Percentiles rank a stretch among this genome's conserved stretches.
Conservation (phyloP, 164 flowering plant genomes). For the Sedum album region DNA sequence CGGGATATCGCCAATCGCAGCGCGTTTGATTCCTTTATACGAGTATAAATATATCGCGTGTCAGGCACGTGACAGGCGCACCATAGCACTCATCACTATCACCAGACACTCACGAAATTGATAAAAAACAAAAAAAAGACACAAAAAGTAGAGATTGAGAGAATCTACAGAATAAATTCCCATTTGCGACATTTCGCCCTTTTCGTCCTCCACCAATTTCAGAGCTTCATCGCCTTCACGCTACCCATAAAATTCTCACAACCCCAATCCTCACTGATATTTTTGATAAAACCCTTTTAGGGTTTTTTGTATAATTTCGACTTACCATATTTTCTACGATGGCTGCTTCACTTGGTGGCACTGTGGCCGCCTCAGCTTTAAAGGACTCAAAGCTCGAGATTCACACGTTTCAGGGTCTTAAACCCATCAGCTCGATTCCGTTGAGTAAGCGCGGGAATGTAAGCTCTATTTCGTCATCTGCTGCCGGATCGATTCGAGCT, state of each 20-base stretch:
- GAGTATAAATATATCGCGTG: too few species aligned
- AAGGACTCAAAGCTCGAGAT: not conserved
- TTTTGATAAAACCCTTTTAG: not conserved
- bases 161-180: constrained; percentile 2
- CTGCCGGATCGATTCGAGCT: not conserved
- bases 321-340: not conserved
- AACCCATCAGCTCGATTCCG: not conserved
- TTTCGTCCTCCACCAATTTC: not conserved
- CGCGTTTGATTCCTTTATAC: too few species aligned
- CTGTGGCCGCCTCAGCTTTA: not conserved
- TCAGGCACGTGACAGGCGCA: too few species aligned
- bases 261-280: not conserved
- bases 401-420: not conserved
- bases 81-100: too few species aligned
- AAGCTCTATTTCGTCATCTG: not conserved
- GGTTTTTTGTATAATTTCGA: not conserved
- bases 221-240: not conserved
- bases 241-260: not conserved
- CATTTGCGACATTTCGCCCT: not conserved
- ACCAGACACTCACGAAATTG: too few species aligned
- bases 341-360: not conserved
- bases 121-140: too few species aligned
- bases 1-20: too few species aligned
- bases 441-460: not conserved
- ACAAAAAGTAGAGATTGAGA: not conserved